Percentiles rank a stretch among this genome's conserved stretches.
Evolutionary conservation across 345 rosid species (phyloP).

Genomic region (Pistacia vera): DNA sequence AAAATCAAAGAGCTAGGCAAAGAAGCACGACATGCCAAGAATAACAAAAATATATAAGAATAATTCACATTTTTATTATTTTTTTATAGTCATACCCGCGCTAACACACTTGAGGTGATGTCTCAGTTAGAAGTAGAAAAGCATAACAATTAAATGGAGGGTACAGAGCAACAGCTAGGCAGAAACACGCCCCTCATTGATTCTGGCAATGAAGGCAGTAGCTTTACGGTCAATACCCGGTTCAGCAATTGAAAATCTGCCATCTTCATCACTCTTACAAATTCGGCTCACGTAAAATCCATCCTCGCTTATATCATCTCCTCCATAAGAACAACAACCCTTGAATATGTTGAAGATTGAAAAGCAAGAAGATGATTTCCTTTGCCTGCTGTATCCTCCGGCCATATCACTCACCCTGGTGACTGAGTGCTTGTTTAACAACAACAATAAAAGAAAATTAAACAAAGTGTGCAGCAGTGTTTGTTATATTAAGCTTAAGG

Average conservation of each 20-base stretch:
- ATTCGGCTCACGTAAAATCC: constrained; percentile 42
- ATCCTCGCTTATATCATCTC: constrained; percentile 59
- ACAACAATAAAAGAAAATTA: no score
- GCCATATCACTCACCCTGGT: constrained; percentile 1
- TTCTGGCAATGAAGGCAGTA: constrained; percentile 64
- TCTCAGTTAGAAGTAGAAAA: neutral
- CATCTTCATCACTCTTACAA: constrained; percentile 69
- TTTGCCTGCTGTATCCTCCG: constrained; percentile 38
- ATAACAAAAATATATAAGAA: no score
- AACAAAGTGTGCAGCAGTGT: neutral
- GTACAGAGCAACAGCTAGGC: constrained; percentile 1
- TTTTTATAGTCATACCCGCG: neutral
- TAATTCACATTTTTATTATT: neutral
- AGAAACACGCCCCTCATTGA: constrained; percentile 55
- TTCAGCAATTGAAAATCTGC: constrained; percentile 71
- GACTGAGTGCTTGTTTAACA: neutral
- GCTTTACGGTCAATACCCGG: constrained; percentile 80
- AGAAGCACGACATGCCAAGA: no score
- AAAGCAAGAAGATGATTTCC: constrained; percentile 43
- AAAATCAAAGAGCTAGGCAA: no score
- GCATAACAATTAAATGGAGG: neutral
- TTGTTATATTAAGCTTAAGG: neutral
- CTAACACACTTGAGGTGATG: neutral
- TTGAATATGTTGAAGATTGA: constrained; percentile 53
- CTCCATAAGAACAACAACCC: constrained; percentile 55